Conservation (phyloP, 2,329 filamentous ascomycete genomes). For the Claviceps sp. region DNA sequence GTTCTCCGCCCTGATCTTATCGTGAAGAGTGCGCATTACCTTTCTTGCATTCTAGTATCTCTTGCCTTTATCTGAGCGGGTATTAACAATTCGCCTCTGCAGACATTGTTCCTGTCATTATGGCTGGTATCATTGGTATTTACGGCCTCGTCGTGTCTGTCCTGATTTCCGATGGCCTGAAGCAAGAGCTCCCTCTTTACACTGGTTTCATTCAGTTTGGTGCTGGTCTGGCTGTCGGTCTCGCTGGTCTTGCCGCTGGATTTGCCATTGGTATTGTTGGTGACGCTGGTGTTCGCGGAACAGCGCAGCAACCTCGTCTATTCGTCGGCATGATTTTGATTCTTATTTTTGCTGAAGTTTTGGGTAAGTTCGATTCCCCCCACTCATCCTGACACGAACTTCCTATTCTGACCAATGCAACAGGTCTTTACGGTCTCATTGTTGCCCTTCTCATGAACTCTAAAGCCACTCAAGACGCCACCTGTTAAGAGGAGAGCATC, state of each 20-base stretch:
- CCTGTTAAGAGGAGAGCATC: slow-evolving; percentile 33
- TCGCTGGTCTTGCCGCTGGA: slow-evolving; percentile 71
- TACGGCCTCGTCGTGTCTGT: slow-evolving; percentile 86
- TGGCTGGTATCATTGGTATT: slow-evolving; percentile 99
- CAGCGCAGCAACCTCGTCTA: slow-evolving; percentile 69
- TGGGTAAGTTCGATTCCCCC: slow-evolving; percentile 51
- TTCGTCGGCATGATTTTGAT: slow-evolving; percentile 98
- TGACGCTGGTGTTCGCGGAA: slow-evolving; percentile 79
- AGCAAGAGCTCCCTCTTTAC: slow-evolving; percentile 60
- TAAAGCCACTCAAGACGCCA: slow-evolving; percentile 55
- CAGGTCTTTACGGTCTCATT: slow-evolving; percentile 97
- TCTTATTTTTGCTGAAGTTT: slow-evolving; percentile 98
- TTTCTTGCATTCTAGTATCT: not conserved
- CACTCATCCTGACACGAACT: not conserved
- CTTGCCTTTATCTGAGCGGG: not conserved
- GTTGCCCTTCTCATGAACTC: slow-evolving; percentile 99
- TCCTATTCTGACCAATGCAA: slow-evolving; percentile 12
- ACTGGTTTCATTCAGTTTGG: slow-evolving; percentile 78
- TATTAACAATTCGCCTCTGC: slow-evolving; percentile 10
- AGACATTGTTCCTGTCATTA: slow-evolving; percentile 99
- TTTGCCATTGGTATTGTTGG: slow-evolving; percentile 82
- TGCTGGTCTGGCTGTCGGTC: slow-evolving; percentile 69
- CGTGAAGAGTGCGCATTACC: slow-evolving; percentile 75
- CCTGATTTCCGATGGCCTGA: slow-evolving; percentile 68
- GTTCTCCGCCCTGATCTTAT: slow-evolving; percentile 95